Evolutionary conservation across 1,284 basidiomycete genomes (phyloP), one percentile per base, ranked within the genome.

Genomic region (Moesziomyces aphidis): DNA sequence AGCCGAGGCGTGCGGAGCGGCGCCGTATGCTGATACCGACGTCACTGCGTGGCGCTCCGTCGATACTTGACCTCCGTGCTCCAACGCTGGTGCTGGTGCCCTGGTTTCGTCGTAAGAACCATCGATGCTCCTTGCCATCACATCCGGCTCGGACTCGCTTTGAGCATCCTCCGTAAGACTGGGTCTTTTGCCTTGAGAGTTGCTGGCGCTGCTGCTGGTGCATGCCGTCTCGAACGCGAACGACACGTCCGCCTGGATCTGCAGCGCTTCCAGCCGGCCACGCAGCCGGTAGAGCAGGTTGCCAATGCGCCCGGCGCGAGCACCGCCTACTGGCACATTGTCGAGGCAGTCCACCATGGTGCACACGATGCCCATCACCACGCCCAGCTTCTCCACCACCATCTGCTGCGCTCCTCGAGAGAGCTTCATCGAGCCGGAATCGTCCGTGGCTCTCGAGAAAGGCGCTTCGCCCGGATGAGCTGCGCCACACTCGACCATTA

Each of bases 341-440:
- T 68, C 65, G 36, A 61, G 47, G 26, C 31, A 58, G 21, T 68
- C 59, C n/a, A 34, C 36, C 22, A 68, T 47, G 1, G 65, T 58
- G 36, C 50, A 57, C 1, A 58, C 23, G n/a, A 68, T 58, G 13
- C 54, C 65, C 31, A 61, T 44, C 19, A 68, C 43, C 17, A 19
- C 51, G 5, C 65, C 65, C 13, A 55, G 28, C 50, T 51, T 61
- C 13, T 58, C 55, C 4, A 19, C 39, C 1, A 61, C 46, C 8
- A 42, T 23, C 26, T 47, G 23, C 15, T 50, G 50, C 7, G 55
- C 59, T 50, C 34, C 45, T 1, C 21, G 15, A 7, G 59, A 46
- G 42, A 53, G 36, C 2, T 7, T 17, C 3, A 57, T 26, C 21
- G 17, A 6, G 3, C 45, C 19, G 13, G 23, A 3, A 10, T 9